A percentile compares a stretch with the other conserved stretches of the same genome.
Conservation (phyloP, 1,139 yeast species). For the Candida sp. region DNA sequence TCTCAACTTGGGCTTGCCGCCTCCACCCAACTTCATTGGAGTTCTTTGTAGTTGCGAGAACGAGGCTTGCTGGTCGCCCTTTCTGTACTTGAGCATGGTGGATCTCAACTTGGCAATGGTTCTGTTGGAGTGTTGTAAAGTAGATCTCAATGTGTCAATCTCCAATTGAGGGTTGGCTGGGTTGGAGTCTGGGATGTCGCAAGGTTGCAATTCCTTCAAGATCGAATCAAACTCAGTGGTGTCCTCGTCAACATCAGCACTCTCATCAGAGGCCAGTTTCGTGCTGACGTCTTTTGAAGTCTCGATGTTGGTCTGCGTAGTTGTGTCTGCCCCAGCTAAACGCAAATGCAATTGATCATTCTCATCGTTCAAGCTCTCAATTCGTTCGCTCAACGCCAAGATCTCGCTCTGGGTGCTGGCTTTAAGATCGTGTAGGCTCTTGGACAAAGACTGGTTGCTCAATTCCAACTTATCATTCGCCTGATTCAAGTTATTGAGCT, state of each 20-base stretch:
- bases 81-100: constrained; percentile 47
- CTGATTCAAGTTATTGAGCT: constrained; percentile 35
- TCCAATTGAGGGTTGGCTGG: constrained; percentile 60
- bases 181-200: constrained; percentile 36
- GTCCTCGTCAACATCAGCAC: constrained; percentile 27
- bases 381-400: constrained; percentile 49
- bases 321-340: constrained; percentile 20
- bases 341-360: constrained; percentile 58
- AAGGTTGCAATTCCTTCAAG: constrained; percentile 33
- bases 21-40: constrained; percentile 9
- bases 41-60: constrained; percentile 11
- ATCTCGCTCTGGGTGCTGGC: constrained; percentile 42
- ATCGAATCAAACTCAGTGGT: constrained; percentile 38
- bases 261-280: constrained; percentile 5
- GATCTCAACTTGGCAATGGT: constrained; percentile 59
- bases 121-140: constrained; percentile 68
- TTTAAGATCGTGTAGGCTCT: constrained; percentile 39
- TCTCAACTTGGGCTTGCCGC: constrained; percentile 7
- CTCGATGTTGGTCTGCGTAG: neutral
- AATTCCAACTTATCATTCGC: constrained; percentile 54
- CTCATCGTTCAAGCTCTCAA: constrained; percentile 65
- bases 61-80: constrained; percentile 17
- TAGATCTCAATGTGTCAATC: constrained; percentile 68
- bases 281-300: constrained; percentile 17
- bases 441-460: constrained; percentile 41